Evolutionary conservation across 2,329 filamentous ascomycete species (phyloP).

Genomic region (Daldinia sp.): DNA sequence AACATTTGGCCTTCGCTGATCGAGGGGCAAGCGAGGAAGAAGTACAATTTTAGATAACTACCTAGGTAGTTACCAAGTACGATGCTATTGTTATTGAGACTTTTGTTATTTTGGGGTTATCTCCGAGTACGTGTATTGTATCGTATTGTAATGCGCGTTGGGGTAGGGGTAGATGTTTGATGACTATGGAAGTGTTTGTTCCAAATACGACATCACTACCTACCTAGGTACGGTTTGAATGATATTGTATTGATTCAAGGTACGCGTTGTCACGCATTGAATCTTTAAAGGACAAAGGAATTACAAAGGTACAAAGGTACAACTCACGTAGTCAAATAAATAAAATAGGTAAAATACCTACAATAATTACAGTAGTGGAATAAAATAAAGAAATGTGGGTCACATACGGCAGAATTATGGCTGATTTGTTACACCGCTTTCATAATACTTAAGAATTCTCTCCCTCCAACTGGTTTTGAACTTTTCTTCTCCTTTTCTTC

Average conservation of each 20-base stretch:
- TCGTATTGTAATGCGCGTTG: background rate
- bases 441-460: slow-evolving; percentile 24
- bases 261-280: too few relatives aligned
- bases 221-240: too few relatives aligned
- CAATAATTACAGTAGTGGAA: background rate
- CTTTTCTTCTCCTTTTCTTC: slow-evolving; percentile 56
- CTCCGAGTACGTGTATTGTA: too few relatives aligned
- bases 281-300: background rate
- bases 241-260: too few relatives aligned
- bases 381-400: background rate
- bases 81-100: background rate
- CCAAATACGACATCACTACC: too few relatives aligned
- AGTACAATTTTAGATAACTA: slow-evolving; percentile 47
- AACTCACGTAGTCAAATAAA: background rate
- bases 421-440: slow-evolving; percentile 42
- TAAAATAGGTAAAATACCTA: background rate
- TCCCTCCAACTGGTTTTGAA: slow-evolving; percentile 30
- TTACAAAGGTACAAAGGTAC: slow-evolving; percentile 1
- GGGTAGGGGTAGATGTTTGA: too few relatives aligned
- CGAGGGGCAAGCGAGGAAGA: slow-evolving; percentile 49
- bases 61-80: background rate
- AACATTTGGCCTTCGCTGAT: slow-evolving; percentile 51
- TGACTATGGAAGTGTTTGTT: too few relatives aligned
- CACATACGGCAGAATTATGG: slow-evolving; percentile 37
- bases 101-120: too few relatives aligned